Conservation (phyloP, 2,329 filamentous ascomycete genomes). For the Trichophyton equinum region DNA sequence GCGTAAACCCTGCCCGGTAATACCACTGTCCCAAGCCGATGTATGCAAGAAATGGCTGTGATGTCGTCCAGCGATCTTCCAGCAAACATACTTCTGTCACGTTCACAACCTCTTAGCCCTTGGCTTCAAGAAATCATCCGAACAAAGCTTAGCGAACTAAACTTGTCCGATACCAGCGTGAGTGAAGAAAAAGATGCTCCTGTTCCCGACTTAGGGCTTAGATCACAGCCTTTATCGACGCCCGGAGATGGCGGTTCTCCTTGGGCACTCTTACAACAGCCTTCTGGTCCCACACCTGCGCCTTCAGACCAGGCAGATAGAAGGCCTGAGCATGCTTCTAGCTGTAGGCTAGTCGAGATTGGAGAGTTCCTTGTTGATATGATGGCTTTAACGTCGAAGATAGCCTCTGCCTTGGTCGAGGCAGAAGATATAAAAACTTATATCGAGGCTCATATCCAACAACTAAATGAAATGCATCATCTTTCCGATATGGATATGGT, state of each 20-base stretch:
- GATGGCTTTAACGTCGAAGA: background rate
- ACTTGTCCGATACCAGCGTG: background rate
- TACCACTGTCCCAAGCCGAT: background rate
- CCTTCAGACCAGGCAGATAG: background rate
- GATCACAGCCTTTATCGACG: background rate
- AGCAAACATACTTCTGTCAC: background rate
- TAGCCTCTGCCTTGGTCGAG: background rate
- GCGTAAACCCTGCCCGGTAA: background rate
- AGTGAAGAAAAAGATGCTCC: background rate
- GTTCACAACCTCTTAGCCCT: background rate
- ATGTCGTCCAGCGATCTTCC: background rate
- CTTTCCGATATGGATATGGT: background rate
- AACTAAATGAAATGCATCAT: background rate
- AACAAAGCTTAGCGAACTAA: background rate
- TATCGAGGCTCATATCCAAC: background rate
- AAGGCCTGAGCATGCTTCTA: background rate
- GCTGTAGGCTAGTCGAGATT: background rate
- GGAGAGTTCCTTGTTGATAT: background rate
- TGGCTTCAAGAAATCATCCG: background rate
- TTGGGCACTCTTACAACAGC: background rate
- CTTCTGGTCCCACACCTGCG: background rate
- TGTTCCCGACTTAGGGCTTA: background rate
- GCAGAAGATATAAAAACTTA: constrained; percentile 3
- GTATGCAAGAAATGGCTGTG: background rate
- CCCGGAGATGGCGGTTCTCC: background rate